Evolutionary conservation across 257 asterid species (phyloP).

Genomic region (Solanum clarkiae): DNA sequence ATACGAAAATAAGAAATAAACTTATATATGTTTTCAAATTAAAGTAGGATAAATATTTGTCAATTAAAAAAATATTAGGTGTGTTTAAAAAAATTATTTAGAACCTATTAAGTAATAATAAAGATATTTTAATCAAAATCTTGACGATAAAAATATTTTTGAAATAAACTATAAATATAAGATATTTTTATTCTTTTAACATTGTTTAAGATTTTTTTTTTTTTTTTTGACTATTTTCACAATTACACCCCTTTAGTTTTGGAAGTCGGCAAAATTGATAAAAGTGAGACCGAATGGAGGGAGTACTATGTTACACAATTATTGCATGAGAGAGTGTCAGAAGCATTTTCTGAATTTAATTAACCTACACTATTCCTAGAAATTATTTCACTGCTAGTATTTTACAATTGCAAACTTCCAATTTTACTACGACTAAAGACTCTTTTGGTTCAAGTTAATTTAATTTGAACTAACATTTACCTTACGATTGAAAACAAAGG

Average conservation of each 20-base stretch:
- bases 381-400: not conserved
- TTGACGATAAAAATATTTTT: no score
- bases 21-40: no score
- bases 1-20: no score
- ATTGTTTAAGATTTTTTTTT: no score
- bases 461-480: not conserved
- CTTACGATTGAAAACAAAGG: not conserved
- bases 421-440: not conserved
- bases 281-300: not conserved
- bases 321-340: not conserved
- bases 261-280: not conserved
- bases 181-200: no score
- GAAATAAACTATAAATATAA: no score
- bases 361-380: not conserved
- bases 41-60: no score
- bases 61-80: no score
- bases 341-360: not conserved
- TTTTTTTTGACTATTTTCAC: no score
- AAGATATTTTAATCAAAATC: no score
- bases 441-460: not conserved
- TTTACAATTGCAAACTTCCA: not conserved
- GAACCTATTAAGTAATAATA: no score
- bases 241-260: not conserved
- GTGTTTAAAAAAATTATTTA: no score
- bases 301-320: not conserved